Evolutionary conservation across 768 basidiomycete species (phyloP).

Genomic region (Dentipellis sp.): DNA sequence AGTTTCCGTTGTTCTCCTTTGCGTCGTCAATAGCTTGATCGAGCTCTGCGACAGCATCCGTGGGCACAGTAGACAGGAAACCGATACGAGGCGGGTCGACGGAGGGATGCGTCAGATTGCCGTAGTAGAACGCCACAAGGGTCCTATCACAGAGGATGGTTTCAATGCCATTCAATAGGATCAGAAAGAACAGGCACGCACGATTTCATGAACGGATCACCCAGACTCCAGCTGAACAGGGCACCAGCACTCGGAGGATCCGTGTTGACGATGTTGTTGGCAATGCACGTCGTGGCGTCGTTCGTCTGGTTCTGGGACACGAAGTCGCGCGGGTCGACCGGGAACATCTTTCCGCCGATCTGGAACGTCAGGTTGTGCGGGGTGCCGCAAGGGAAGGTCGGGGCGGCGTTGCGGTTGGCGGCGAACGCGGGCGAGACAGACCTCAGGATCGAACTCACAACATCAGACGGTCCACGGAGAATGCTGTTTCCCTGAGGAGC

Average conservation of each 20-base stretch:
- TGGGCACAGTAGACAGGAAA: conserved; percentile 59
- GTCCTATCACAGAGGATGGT: conserved; percentile 33
- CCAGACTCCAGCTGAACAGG: conserved; percentile 64
- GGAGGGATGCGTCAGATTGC: conserved; percentile 60
- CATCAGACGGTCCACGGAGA: conserved; percentile 49
- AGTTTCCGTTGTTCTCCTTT: conserved; percentile 16
- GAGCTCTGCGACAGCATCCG: conserved; percentile 33
- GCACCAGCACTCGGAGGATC: conserved; percentile 7
- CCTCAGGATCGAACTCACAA: conserved; percentile 6
- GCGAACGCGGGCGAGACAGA: conserved; percentile 8
- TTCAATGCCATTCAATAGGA: neutral
- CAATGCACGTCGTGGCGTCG: conserved; percentile 9
- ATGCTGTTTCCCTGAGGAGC: conserved; percentile 58
- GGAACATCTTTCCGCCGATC: conserved; percentile 37
- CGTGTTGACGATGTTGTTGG: conserved; percentile 6
- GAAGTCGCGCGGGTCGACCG: conserved; percentile 77
- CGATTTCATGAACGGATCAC: conserved; percentile 71
- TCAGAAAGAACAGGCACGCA: conserved; percentile 22
- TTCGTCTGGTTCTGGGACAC: conserved; percentile 28
- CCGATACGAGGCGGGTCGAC: conserved; percentile 62
- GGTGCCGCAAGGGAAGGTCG: conserved; percentile 9
- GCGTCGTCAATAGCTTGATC: conserved; percentile 22
- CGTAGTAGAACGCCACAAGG: conserved; percentile 60
- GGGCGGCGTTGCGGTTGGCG: neutral
- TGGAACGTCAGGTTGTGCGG: conserved; percentile 10